A percentile compares a stretch with the other conserved stretches of the same genome.
These are phyloP conservation scores for Xylariaceae sp. DNA, from an alignment of 2,329 filamentous ascomycete genomes.

Conservation along the genomic window DNA sequence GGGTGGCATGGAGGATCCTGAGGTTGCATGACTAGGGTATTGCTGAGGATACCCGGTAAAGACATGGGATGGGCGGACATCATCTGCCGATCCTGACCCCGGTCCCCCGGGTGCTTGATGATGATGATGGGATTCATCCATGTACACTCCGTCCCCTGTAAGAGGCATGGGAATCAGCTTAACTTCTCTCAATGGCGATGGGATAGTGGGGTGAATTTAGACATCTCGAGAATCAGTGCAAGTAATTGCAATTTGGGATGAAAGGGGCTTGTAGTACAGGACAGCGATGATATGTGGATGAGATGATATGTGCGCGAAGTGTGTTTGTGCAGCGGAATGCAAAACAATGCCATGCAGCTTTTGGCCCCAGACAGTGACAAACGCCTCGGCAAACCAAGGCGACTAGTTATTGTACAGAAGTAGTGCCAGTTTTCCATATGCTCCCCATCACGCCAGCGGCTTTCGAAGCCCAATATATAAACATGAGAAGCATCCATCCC, in stretches of 20 bases:
- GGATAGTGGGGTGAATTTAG: constrained; percentile 28
- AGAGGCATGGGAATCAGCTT: constrained; percentile 43
- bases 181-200: constrained; percentile 31
- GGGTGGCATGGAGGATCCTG: constrained; percentile 48
- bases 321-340: constrained; percentile 47
- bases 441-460: constrained; percentile 47
- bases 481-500: constrained; percentile 42
- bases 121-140: constrained; percentile 71
- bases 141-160: constrained; percentile 68
- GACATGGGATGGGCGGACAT: constrained; percentile 58
- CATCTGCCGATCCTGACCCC: constrained; percentile 57
- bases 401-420: constrained; percentile 63
- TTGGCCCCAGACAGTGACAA: constrained; percentile 44
- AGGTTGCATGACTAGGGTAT: constrained; percentile 47
- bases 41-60: constrained; percentile 45
- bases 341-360: constrained; percentile 47
- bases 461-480: constrained; percentile 46
- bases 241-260: constrained; percentile 39
- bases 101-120: constrained; percentile 64
- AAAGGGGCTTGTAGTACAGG: constrained; percentile 43
- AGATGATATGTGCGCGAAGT: constrained; percentile 46
- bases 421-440: constrained; percentile 50
- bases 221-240: constrained; percentile 34
- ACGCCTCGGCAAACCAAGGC: constrained; percentile 49
- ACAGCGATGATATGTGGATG: constrained; percentile 42